Percentiles rank a stretch among this genome's conserved stretches.
Conservation (phyloP, 768 basidiomycete genomes). For the Trametes cubensis region DNA sequence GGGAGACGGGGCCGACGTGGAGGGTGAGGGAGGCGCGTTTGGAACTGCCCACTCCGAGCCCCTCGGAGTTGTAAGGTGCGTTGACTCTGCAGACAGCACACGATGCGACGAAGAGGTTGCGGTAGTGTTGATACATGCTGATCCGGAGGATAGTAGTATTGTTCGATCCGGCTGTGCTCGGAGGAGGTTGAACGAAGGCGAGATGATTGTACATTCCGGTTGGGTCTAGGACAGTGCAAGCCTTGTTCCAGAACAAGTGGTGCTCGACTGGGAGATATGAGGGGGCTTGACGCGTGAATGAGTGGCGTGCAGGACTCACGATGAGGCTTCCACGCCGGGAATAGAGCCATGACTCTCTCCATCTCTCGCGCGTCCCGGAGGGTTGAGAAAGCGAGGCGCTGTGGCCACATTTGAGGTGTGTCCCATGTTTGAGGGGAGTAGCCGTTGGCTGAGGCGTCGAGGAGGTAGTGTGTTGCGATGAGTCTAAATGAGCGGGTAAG, state of each 20-base stretch:
- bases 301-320: constrained; percentile 45
- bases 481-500: constrained; percentile 42
- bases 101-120: constrained; percentile 52
- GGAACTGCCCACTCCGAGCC: constrained; percentile 46
- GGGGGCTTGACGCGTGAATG: constrained; percentile 20
- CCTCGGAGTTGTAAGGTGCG: constrained; percentile 50
- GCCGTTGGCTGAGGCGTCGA: constrained; percentile 45
- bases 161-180: constrained; percentile 32
- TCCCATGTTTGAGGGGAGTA: constrained; percentile 55
- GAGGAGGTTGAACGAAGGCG: constrained; percentile 43
- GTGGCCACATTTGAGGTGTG: constrained; percentile 58
- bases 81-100: constrained; percentile 77
- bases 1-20: constrained; percentile 47
- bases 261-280: constrained; percentile 53
- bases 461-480: constrained; percentile 61
- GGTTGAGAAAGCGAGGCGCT: constrained; percentile 60
- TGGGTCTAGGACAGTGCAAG: constrained; percentile 63
- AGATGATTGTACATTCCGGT: constrained; percentile 55
- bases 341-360: constrained; percentile 65
- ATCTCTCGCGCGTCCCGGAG: constrained; percentile 65
- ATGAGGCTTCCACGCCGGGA: constrained; percentile 60
- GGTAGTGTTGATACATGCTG: constrained; percentile 63
- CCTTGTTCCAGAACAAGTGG: constrained; percentile 73
- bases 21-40: constrained; percentile 50
- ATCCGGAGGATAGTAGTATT: constrained; percentile 23